Base-by-base conservation (phyloP, 2,329 filamentous ascomycete genomes). In the Colletotrichum tanaceti region DNA sequence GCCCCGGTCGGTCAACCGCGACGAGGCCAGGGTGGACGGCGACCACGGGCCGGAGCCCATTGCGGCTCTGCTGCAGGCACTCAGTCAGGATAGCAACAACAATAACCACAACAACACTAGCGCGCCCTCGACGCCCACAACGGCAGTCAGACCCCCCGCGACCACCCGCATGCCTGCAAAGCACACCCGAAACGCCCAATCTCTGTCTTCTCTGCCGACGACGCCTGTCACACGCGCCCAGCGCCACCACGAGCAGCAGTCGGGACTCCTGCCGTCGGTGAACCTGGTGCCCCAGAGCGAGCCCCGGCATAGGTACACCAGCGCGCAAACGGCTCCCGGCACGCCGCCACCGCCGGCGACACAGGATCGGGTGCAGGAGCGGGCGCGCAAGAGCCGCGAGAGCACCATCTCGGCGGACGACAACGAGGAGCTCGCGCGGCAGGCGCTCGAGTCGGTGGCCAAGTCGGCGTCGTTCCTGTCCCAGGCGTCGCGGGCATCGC, bases 131-230 rank as follows among this genome's bases (percentile, higher is more conserved):
- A 94, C 92, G 0, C 92, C 92, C 0, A 81, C 84, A 28, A 76
- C 81, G 6, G 77, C 78, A 39, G 79, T 79, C 77, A 86, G 81
- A 65, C 81, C 77, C 71, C 81, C 77, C 71, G 81, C 77, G 32
- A 82, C 78, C 69, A 82, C 78, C 69, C 85, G 79, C 77, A 85
- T 82, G 75, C 85, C 77, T 67, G 82, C 86, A 63, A 88, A 88
- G 64, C 93, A 97, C 77, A 88, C 86, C 20, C 89, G 93, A 72
- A 92, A 91, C 67, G 88, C 90, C 38, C 93, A 97, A 77, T 96
- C 93, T 52, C 84, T 97, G 77, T 97, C 94, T 0, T 96, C 94
- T 1, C 83, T 97, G 5, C 93, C 93, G 9, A 89, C 89, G 6
- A 97, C 93, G 2, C 93, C 93, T 11, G 85, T 88, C 16, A 78